A percentile compares a stretch with the other conserved stretches of the same genome.
phyloP scores from a whole-genome alignment of 805 yeast species.

The Metschnikowia peoriensis region DNA sequence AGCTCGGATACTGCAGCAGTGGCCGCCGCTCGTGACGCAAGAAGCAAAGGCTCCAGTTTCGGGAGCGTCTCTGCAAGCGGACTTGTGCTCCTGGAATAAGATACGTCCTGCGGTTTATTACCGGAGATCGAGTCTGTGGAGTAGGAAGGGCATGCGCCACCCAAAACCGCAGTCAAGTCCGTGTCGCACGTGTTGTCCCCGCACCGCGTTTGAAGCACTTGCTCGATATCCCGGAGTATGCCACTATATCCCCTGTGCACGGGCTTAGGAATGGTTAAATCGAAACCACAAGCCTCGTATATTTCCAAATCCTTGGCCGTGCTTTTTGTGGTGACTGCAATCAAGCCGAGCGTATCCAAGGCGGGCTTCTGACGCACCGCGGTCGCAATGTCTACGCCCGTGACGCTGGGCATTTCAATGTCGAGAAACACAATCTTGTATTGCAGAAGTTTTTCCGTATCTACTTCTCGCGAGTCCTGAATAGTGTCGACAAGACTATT shows the following conservation, averaged over 20 bases:
- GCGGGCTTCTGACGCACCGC: slow-evolving; percentile 11
- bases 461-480: slow-evolving; percentile 33
- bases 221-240: slow-evolving; percentile 20
- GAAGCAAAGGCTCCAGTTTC: neutral
- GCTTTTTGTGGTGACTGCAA: slow-evolving; percentile 41
- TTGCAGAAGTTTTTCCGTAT: slow-evolving; percentile 15
- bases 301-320: slow-evolving; percentile 26
- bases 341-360: slow-evolving; percentile 27
- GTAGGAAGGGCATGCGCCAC: neutral
- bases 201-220: slow-evolving; percentile 14
- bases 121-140: neutral
- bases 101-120: neutral
- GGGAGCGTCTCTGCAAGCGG: neutral
- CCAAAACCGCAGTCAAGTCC: neutral
- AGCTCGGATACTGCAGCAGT: slow-evolving; percentile 8
- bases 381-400: slow-evolving; percentile 39
- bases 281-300: slow-evolving; percentile 38
- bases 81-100: neutral
- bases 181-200: neutral
- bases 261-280: slow-evolving; percentile 42
- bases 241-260: slow-evolving; percentile 22
- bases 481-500: slow-evolving; percentile 26
- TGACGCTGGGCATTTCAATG: slow-evolving; percentile 45
- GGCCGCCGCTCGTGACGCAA: neutral
- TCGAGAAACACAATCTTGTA: slow-evolving; percentile 35